Evolutionary conservation across 2,329 filamentous ascomycete genomes (phyloP).

Genomic region (Penicillium sp.): DNA sequence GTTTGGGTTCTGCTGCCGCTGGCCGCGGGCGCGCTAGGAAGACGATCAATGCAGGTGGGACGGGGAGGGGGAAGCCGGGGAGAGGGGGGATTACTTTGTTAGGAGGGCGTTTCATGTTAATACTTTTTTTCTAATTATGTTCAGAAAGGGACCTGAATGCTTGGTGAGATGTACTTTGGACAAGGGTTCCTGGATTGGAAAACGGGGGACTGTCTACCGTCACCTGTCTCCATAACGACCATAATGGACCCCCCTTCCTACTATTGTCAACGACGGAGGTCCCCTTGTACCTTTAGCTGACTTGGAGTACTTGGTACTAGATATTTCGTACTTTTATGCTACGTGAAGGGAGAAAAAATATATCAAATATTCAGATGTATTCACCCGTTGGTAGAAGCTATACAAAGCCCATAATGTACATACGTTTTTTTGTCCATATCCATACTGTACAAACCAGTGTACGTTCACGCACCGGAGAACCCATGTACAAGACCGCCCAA

Average conservation of each 20-base stretch:
- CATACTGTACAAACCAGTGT: neutral
- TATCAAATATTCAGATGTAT: neutral
- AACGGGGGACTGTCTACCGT: neutral
- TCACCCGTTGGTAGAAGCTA: neutral
- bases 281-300: too few species aligned
- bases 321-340: neutral
- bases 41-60: neutral
- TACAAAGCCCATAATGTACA: neutral
- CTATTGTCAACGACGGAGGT: too few species aligned
- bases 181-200: neutral
- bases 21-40: neutral
- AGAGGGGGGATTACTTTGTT: neutral
- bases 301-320: too few species aligned
- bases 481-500: neutral
- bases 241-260: too few species aligned
- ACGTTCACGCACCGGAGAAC: neutral
- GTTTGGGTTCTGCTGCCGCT: neutral
- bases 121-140: neutral
- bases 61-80: neutral
- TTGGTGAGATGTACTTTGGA: neutral
- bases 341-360: neutral
- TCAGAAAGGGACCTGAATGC: neutral
- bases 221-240: too few species aligned
- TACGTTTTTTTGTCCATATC: neutral
- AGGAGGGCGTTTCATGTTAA: neutral